Evolutionary conservation across 2,329 filamentous ascomycete species (phyloP).

Genomic region (Xylariaceae sp.): DNA sequence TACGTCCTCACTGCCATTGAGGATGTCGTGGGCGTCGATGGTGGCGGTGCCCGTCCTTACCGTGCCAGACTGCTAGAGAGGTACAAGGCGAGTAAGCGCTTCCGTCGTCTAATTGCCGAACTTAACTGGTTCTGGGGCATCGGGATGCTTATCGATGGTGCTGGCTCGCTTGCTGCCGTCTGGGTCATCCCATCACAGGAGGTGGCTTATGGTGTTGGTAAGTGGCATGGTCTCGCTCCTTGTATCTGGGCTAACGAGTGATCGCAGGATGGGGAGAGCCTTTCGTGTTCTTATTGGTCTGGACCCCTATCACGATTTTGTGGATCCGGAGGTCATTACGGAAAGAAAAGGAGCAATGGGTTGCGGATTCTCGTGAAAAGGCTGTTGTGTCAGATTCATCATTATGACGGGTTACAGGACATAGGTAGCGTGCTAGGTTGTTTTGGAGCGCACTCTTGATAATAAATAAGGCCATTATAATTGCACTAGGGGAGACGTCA

Average conservation of each 20-base stretch:
- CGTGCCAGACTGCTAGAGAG: constrained; percentile 46
- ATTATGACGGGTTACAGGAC: not conserved
- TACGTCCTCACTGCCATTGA: constrained; percentile 63
- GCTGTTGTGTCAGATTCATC: constrained; percentile 4
- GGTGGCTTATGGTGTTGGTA: constrained; percentile 43
- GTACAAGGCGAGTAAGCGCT: constrained; percentile 51
- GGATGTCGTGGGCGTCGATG: constrained; percentile 65
- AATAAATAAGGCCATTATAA: no score
- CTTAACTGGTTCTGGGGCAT: constrained; percentile 56
- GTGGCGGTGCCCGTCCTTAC: constrained; percentile 53
- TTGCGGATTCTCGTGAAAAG: constrained; percentile 7
- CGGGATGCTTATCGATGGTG: constrained; percentile 44
- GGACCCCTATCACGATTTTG: constrained; percentile 25
- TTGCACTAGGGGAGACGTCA: no score
- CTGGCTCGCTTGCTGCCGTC: constrained; percentile 43
- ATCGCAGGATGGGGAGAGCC: constrained; percentile 26
- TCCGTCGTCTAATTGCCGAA: constrained; percentile 49
- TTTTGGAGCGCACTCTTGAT: no score
- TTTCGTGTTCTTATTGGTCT: constrained; percentile 23
- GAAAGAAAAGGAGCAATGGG: constrained; percentile 24
- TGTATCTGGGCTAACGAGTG: no score
- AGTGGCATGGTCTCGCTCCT: constrained; percentile 10
- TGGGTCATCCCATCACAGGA: constrained; percentile 42
- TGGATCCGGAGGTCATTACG: constrained; percentile 21
- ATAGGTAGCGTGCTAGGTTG: not conserved